A percentile compares a stretch with the other conserved stretches of the same genome.
phyloP scores from a whole-genome alignment of 208 protist genomes.

The Naegleria fowleri region DNA sequence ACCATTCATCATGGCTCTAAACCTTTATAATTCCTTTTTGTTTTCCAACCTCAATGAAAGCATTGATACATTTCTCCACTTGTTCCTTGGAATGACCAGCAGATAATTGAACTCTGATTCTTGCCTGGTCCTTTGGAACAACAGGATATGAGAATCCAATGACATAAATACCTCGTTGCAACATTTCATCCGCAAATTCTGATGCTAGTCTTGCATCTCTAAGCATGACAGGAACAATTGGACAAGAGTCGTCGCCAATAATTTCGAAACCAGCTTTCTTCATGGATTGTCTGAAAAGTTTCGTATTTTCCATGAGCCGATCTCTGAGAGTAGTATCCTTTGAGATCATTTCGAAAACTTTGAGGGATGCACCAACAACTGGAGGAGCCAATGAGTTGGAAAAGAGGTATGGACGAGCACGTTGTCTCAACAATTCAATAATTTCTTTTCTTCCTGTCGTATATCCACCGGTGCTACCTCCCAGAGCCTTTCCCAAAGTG shows the following conservation, averaged over 20 bases:
- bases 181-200: conserved; percentile 68
- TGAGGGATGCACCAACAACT: conserved; percentile 60
- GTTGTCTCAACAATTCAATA: conserved; percentile 67
- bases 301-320: conserved; percentile 58
- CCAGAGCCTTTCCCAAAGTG: conserved; percentile 68
- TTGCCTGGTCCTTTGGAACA: conserved; percentile 62
- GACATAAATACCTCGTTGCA: conserved; percentile 74
- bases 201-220: conserved; percentile 65
- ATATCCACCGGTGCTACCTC: conserved; percentile 56
- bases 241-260: conserved; percentile 56
- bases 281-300: conserved; percentile 59
- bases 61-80: conserved; percentile 58
- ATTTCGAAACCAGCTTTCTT: conserved; percentile 58
- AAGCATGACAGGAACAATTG: conserved; percentile 69
- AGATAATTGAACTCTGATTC: conserved; percentile 75
- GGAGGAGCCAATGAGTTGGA: conserved; percentile 70
- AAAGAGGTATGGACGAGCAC: conserved; percentile 73
- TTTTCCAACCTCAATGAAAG: conserved; percentile 67
- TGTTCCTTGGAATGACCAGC: conserved; percentile 68
- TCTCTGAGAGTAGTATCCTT: conserved; percentile 39
- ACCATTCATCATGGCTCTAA: too few species aligned
- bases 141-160: conserved; percentile 76
- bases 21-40: conserved; percentile 46
- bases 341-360: conserved; percentile 57
- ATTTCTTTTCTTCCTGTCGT: conserved; percentile 35